A percentile compares a stretch with the other conserved stretches of the same genome.
These are phyloP conservation scores for Pseudopyrenochaeta lycopersici DNA, from an alignment of 2,329 filamentous ascomycete species.

Conservation along the genomic window DNA sequence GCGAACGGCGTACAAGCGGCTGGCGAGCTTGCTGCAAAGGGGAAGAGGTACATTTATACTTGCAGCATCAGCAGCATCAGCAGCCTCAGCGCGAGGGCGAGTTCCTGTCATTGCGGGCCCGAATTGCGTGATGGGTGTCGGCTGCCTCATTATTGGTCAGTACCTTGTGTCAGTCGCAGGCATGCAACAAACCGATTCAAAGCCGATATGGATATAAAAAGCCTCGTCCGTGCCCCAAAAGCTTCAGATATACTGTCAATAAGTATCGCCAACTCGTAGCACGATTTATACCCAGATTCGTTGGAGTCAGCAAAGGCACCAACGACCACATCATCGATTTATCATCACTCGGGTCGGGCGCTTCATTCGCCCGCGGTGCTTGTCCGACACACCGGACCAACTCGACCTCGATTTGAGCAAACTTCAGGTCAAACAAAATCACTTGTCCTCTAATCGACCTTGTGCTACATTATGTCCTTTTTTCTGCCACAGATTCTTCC, in stretches of 20 bases:
- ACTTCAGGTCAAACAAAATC: no score
- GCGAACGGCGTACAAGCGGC: conserved; percentile 16
- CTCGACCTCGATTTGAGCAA: background rate
- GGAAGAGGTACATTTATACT: conserved; percentile 11
- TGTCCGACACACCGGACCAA: conserved; percentile 3
- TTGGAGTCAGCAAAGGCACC: background rate
- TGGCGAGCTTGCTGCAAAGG: conserved; percentile 15
- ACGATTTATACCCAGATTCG: background rate
- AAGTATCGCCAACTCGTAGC: background rate
- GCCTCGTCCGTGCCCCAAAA: background rate
- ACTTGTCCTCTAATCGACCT: no score
- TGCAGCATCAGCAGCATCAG: background rate
- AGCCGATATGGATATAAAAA: background rate
- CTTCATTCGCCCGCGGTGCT: conserved; percentile 5
- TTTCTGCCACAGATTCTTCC: background rate
- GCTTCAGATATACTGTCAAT: background rate
- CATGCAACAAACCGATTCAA: background rate
- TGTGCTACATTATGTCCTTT: no score
- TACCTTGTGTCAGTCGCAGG: conserved; percentile 3
- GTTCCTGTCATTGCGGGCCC: conserved; percentile 27
- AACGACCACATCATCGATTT: conserved; percentile 10
- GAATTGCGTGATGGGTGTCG: conserved; percentile 40
- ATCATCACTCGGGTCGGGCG: conserved; percentile 1
- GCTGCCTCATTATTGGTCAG: conserved; percentile 28
- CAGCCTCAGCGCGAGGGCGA: background rate